These are phyloP conservation scores for Gleditsia sinensis DNA, from an alignment of 306 rosid genomes.

Conservation along the genomic window DNA sequence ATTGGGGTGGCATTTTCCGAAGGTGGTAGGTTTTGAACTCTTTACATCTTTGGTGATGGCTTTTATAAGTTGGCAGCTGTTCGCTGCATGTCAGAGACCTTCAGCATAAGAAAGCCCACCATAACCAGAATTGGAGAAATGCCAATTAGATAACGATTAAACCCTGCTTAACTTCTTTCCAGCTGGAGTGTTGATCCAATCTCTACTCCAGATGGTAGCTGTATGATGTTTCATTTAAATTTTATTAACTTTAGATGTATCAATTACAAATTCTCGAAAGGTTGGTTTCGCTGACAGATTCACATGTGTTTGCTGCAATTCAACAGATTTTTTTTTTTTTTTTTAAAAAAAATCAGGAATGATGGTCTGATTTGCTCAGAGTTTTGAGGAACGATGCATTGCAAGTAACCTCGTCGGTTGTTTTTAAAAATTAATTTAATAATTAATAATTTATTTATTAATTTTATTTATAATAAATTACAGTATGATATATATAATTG, in stretches of 20 bases:
- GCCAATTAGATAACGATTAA: conserved; percentile 3
- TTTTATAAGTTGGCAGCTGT: conserved; percentile 88
- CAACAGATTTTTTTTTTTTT: conserved; percentile 33
- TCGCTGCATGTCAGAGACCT: conserved; percentile 93
- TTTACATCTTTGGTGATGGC: conserved; percentile 89
- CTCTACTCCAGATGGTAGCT: conserved; percentile 35
- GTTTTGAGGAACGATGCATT: conserved; percentile 14
- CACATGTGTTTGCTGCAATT: conserved; percentile 28
- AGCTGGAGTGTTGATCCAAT: conserved; percentile 27
- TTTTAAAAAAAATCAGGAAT: conserved; percentile 20
- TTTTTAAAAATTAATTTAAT: too few relatives aligned
- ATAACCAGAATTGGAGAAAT: neutral
- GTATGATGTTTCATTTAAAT: conserved; percentile 26
- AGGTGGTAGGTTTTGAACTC: conserved; percentile 93
- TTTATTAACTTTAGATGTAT: conserved; percentile 27
- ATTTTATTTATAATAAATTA: too few relatives aligned
- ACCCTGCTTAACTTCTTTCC: conserved; percentile 31
- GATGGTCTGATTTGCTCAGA: neutral
- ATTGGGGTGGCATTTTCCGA: conserved; percentile 87
- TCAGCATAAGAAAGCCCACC: conserved; percentile 48
- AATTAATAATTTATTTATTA: too few relatives aligned
- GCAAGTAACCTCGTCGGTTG: neutral
- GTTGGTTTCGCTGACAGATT: conserved; percentile 16
- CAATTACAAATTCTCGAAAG: conserved; percentile 28
- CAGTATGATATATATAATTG: too few relatives aligned